phyloP scores from a whole-genome alignment of 805 yeast genomes.

The Clavispora fructus region DNA sequence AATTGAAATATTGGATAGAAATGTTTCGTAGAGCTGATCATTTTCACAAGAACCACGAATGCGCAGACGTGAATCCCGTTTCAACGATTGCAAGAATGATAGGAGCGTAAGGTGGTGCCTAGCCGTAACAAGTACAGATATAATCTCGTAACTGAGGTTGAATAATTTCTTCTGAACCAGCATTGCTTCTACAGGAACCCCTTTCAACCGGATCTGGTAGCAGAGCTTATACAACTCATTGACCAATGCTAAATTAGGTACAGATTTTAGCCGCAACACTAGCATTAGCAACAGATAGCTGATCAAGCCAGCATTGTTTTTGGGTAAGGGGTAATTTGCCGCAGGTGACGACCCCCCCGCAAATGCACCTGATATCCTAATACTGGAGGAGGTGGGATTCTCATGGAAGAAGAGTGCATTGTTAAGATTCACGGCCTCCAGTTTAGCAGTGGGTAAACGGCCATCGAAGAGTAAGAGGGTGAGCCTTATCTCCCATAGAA shows the following conservation, averaged over 20 bases:
- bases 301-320: conserved; percentile 27
- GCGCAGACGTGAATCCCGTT: conserved; percentile 12
- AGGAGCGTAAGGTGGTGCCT: conserved; percentile 25
- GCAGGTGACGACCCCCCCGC: neutral
- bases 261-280: conserved; percentile 37
- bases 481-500: conserved; percentile 35
- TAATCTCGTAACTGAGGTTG: conserved; percentile 29
- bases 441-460: conserved; percentile 26
- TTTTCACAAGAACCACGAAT: neutral
- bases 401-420: conserved; percentile 31
- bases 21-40: conserved; percentile 3
- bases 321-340: conserved; percentile 31
- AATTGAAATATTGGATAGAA: conserved; percentile 19
- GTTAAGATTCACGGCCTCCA: conserved; percentile 34
- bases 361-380: neutral
- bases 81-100: conserved; percentile 21
- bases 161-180: conserved; percentile 18
- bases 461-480: conserved; percentile 25
- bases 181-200: conserved; percentile 17
- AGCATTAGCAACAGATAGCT: conserved; percentile 23
- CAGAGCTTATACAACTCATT: conserved; percentile 42
- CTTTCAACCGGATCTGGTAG: conserved; percentile 29
- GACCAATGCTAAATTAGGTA: conserved; percentile 37
- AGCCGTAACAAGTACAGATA: conserved; percentile 25
- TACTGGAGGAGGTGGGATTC: conserved; percentile 10